Conservation (phyloP, 2,329 filamentous ascomycete genomes). For the Stemphylium vesicarium region DNA sequence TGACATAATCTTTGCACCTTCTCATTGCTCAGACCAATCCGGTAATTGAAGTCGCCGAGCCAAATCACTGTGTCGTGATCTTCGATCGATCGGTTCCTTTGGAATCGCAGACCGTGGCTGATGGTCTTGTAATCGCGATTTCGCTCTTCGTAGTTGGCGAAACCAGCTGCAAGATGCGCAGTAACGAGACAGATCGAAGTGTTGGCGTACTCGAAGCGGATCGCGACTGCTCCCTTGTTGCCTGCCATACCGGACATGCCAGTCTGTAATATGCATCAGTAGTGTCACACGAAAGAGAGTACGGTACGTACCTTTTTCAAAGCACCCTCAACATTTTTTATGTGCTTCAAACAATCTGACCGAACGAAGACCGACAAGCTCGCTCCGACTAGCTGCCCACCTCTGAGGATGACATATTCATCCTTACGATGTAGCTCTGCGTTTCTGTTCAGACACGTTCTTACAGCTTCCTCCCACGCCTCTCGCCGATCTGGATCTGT, state of each 20-base stretch:
- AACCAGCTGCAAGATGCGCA: slow-evolving; percentile 93
- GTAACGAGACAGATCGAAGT: slow-evolving; percentile 95
- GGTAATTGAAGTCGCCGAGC: slow-evolving; percentile 98
- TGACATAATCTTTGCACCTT: slow-evolving; percentile 76
- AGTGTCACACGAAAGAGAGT: background rate
- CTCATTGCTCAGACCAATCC: slow-evolving; percentile 84
- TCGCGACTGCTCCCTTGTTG: slow-evolving; percentile 97
- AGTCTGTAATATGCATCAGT: slow-evolving; percentile 56
- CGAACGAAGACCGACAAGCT: slow-evolving; percentile 92
- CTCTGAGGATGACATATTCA: slow-evolving; percentile 86
- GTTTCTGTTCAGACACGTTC: slow-evolving; percentile 74
- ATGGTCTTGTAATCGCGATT: slow-evolving; percentile 94
- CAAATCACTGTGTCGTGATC: slow-evolving; percentile 88
- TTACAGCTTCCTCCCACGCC: slow-evolving; percentile 84
- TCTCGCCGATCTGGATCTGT: slow-evolving; percentile 87
- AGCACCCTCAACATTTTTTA: slow-evolving; percentile 96
- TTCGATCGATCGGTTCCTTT: slow-evolving; percentile 87
- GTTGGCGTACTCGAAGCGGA: slow-evolving; percentile 91
- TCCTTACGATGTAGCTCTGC: slow-evolving; percentile 70
- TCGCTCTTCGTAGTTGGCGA: slow-evolving; percentile 94
- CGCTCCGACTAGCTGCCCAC: slow-evolving; percentile 92
- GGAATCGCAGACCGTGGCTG: slow-evolving; percentile 84
- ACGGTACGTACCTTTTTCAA: slow-evolving; percentile 74
- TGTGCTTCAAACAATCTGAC: slow-evolving; percentile 74
- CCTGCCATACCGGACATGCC: slow-evolving; percentile 97